Evolutionary conservation across 1,284 basidiomycete genomes (phyloP).

Genomic region (Puccinia coronata): DNA sequence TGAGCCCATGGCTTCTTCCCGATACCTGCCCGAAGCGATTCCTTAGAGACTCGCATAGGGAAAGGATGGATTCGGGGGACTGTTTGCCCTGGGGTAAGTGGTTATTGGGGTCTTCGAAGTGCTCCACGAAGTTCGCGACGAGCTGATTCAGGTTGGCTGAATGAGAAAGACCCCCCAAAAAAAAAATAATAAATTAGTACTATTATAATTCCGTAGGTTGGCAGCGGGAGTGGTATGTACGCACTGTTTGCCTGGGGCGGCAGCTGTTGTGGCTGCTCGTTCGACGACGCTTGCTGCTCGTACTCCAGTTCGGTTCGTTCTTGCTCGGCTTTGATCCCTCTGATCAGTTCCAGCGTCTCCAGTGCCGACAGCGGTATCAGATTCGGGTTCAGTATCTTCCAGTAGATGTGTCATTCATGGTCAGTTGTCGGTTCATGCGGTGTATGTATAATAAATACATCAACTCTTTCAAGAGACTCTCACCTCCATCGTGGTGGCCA

Average conservation of each 20-base stretch:
- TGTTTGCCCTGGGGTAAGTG: constrained; percentile 46
- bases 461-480: no score
- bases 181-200: no score
- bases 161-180: no score
- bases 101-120: constrained; percentile 25
- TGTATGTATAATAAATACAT: no score
- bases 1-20: constrained; percentile 35
- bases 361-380: constrained; percentile 38
- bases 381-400: constrained; percentile 35
- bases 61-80: constrained; percentile 12
- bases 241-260: background rate
- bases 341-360: constrained; percentile 35
- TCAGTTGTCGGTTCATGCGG: background rate
- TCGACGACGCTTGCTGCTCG: background rate
- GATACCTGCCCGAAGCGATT: constrained; percentile 36
- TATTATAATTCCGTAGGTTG: no score
- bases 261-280: background rate
- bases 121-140: constrained; percentile 7
- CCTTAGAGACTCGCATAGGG: constrained; percentile 7
- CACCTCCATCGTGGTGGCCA: no score
- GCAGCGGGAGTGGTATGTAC: background rate
- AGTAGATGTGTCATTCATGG: background rate
- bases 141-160: constrained; percentile 24
- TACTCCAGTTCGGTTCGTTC: constrained; percentile 6
- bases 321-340: constrained; percentile 14